Conservation (phyloP, 2,329 filamentous ascomycete genomes). For the Venturia oleaginea region DNA sequence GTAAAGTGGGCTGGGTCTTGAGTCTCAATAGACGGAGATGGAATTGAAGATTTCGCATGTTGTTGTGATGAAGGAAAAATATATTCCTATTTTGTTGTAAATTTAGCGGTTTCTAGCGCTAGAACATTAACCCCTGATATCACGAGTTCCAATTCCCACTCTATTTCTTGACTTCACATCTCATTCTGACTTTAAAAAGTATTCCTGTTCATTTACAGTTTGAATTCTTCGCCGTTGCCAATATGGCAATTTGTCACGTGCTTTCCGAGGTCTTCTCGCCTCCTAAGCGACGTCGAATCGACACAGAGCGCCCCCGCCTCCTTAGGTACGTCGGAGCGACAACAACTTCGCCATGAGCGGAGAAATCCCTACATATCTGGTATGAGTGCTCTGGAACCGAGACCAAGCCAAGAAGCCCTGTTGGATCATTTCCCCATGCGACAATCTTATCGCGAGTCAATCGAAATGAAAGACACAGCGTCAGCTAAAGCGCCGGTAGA, state of each 20-base stretch:
- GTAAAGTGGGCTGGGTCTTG: neutral
- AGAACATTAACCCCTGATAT: neutral
- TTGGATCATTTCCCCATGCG: neutral
- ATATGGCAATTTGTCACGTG: too few relatives aligned
- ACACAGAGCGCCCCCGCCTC: neutral
- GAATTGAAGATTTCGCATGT: conserved; percentile 3
- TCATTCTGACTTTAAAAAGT: too few relatives aligned
- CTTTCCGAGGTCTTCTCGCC: neutral
- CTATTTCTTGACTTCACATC: too few relatives aligned
- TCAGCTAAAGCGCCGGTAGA: neutral
- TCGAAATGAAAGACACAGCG: neutral
- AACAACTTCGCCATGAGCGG: neutral
- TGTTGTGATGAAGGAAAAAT: conserved; percentile 3
- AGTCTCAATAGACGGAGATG: neutral
- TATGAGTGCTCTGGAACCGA: neutral
- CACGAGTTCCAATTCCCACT: neutral
- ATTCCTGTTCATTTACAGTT: too few relatives aligned
- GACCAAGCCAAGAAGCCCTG: conserved; percentile 1
- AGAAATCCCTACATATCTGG: neutral
- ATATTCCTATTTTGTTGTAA: neutral
- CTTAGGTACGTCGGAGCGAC: neutral
- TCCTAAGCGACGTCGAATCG: neutral
- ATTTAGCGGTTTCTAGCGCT: neutral
- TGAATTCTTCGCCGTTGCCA: too few relatives aligned
- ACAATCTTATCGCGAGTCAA: neutral